phyloP scores from a whole-genome alignment of 2,329 filamentous ascomycete genomes.

The Fusarium beomiforme region DNA sequence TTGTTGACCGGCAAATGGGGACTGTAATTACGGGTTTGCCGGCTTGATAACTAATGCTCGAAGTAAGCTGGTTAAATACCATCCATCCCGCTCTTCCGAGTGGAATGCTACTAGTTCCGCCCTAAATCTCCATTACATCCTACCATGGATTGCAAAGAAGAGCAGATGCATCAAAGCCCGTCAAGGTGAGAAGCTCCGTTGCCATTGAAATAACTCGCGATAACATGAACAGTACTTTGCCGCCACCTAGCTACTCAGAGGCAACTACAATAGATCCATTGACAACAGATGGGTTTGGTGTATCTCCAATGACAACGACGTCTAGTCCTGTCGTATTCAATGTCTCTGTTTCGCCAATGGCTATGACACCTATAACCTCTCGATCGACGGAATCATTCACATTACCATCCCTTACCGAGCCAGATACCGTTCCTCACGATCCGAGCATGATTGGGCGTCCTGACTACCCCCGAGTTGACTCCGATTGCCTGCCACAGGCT shows the following conservation, averaged over 20 bases:
- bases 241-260: not conserved
- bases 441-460: not conserved
- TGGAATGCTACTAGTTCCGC: not conserved
- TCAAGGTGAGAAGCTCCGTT: not conserved
- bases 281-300: not conserved
- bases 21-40: not conserved
- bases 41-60: not conserved
- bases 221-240: not conserved
- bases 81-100: not conserved
- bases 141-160: not conserved
- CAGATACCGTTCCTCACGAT: not conserved
- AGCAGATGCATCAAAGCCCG: not conserved
- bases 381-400: not conserved
- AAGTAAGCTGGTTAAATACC: not conserved
- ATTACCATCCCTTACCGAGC: not conserved
- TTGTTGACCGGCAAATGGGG: not conserved
- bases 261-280: not conserved
- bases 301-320: not conserved
- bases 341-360: not conserved
- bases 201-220: rapidly evolving
- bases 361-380: not conserved
- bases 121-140: no score
- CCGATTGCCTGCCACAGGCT: not conserved
- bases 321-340: not conserved
- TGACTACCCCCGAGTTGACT: not conserved